phyloP scores from a whole-genome alignment of 192 early-diverging fungal species.

The Oehlia diaphana region DNA sequence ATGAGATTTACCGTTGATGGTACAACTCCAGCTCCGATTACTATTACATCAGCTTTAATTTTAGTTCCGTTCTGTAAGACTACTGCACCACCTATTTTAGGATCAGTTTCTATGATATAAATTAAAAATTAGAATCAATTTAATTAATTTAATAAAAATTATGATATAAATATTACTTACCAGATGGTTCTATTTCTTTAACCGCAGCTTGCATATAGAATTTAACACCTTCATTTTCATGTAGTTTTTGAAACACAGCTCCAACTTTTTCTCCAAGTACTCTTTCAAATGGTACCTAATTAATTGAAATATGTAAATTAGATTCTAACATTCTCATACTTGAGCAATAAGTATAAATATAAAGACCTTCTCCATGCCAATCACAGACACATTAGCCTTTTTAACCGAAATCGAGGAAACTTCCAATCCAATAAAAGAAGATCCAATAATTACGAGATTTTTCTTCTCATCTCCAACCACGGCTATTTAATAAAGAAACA shows the following conservation, averaged over 20 bases:
- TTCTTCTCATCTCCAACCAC: slow-evolving; percentile 36
- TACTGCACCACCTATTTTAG: slow-evolving; percentile 40
- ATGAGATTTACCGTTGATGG: slow-evolving; percentile 40
- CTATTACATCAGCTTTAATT: slow-evolving; percentile 51
- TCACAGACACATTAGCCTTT: slow-evolving; percentile 51
- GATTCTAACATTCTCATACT: no score
- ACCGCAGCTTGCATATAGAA: slow-evolving; percentile 42
- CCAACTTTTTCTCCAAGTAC: slow-evolving; percentile 54
- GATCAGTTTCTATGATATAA: slow-evolving; percentile 7
- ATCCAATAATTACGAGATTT: slow-evolving; percentile 58
- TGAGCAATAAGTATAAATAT: neutral
- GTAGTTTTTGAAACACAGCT: slow-evolving; percentile 41
- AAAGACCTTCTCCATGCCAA: slow-evolving; percentile 51
- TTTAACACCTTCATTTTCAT: slow-evolving; percentile 48
- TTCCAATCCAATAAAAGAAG: slow-evolving; percentile 66
- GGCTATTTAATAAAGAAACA: slow-evolving; percentile 14
- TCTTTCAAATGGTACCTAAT: slow-evolving; percentile 49
- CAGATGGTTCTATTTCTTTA: slow-evolving; percentile 33
- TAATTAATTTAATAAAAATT: neutral
- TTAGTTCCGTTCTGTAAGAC: slow-evolving; percentile 36
- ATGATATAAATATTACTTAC: neutral
- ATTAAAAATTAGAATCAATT: neutral
- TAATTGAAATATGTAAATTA: neutral
- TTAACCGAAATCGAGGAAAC: slow-evolving; percentile 45
- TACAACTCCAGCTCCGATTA: slow-evolving; percentile 55